phyloP scores from a whole-genome alignment of 768 basidiomycete genomes.

The Suillus decipiens region DNA sequence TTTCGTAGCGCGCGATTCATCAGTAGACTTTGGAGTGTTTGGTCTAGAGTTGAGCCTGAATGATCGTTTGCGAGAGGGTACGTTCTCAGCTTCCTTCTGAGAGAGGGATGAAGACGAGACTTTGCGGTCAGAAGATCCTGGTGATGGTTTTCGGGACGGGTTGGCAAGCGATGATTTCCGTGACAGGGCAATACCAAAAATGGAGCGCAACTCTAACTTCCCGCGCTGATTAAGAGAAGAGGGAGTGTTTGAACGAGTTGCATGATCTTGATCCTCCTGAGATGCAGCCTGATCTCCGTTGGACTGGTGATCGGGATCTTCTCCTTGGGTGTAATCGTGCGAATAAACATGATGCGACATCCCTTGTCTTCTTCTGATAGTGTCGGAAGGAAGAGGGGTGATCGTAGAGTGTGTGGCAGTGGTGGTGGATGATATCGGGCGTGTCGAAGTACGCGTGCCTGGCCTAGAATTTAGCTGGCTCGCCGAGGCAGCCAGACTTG shows the following conservation, averaged over 20 bases:
- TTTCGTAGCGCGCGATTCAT: slow-evolving; percentile 23
- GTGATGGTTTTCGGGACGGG: slow-evolving; percentile 19
- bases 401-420: slow-evolving; percentile 63
- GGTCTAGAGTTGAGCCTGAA: slow-evolving; percentile 34
- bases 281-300: slow-evolving; percentile 14
- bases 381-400: slow-evolving; percentile 55
- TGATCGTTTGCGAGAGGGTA: slow-evolving; percentile 31
- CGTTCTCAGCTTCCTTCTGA: slow-evolving; percentile 17
- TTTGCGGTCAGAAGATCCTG: slow-evolving; percentile 25
- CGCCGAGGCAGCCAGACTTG: slow-evolving; percentile 16
- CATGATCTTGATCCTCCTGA: slow-evolving; percentile 24
- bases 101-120: slow-evolving; percentile 25
- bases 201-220: slow-evolving; percentile 24
- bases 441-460: slow-evolving; percentile 48
- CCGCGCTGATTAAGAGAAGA: slow-evolving; percentile 22
- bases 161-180: slow-evolving; percentile 27
- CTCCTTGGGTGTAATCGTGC: slow-evolving; percentile 12
- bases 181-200: slow-evolving; percentile 32
- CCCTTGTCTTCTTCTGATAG: slow-evolving; percentile 20
- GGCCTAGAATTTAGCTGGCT: slow-evolving; percentile 37
- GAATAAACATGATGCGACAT: slow-evolving; percentile 21
- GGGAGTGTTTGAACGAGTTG: slow-evolving; percentile 31
- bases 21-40: slow-evolving; percentile 28
- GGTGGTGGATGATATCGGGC: slow-evolving; percentile 68
- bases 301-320: slow-evolving; percentile 17